Conservation (phyloP, 108 stramenopile genomes). For the Schizochytrium sp. region DNA sequence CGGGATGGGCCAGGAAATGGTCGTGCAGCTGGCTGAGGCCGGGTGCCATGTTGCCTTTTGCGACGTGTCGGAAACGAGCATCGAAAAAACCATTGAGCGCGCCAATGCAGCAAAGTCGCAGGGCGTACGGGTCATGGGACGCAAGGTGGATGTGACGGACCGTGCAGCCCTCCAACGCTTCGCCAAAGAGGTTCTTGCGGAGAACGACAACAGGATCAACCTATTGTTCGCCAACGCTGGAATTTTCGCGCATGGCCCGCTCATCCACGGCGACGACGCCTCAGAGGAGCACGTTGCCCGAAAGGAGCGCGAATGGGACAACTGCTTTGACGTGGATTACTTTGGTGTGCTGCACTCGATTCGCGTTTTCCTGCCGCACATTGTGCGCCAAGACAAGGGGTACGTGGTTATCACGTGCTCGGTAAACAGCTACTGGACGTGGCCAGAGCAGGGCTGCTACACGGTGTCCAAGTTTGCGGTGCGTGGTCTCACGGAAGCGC, state of each 20-base stretch:
- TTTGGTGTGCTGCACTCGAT: slow-evolving; percentile 17
- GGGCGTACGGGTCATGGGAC: background rate
- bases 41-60: background rate
- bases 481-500: background rate
- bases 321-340: background rate
- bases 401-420: background rate
- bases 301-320: background rate
- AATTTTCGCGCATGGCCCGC: background rate
- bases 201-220: background rate
- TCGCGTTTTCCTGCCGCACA: slow-evolving; percentile 7
- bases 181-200: background rate
- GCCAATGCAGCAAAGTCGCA: background rate
- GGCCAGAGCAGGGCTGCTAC: slow-evolving; percentile 13
- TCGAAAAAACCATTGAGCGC: background rate
- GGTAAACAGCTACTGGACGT: background rate
- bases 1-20: background rate
- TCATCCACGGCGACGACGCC: background rate
- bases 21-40: background rate
- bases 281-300: background rate
- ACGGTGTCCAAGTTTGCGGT: background rate
- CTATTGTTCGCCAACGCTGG: background rate
- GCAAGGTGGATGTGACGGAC: background rate
- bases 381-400: background rate
- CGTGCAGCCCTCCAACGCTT: background rate
- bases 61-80: background rate